These are phyloP conservation scores for Xenoacremonium recifei DNA, from an alignment of 2,329 filamentous ascomycete species.

Conservation along the genomic window DNA sequence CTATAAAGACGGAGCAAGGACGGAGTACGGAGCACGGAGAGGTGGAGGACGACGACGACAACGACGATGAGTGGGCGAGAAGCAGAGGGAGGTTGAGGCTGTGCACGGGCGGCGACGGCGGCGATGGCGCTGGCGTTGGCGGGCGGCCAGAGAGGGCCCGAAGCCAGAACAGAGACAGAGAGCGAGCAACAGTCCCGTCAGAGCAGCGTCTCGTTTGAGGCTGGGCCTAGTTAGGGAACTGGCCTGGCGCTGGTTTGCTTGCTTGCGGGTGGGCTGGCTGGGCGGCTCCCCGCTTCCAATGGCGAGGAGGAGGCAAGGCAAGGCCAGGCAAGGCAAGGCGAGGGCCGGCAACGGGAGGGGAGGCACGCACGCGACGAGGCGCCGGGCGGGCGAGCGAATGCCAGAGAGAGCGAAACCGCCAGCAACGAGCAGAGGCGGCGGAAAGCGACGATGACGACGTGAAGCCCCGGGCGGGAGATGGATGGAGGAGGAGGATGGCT, in stretches of 20 bases:
- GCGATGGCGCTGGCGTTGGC: too few species aligned
- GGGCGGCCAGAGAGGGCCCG: too few species aligned
- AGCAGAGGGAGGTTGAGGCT: constrained; percentile 27
- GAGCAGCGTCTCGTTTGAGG: too few species aligned
- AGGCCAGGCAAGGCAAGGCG: constrained; percentile 24
- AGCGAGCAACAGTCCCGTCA: too few species aligned
- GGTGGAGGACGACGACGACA: constrained; percentile 24
- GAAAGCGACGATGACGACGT: too few species aligned
- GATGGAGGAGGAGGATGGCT: too few species aligned
- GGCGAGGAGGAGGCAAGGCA: constrained; percentile 20
- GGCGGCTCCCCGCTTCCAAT: constrained; percentile 28
- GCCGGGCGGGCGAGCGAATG: constrained; percentile 3
- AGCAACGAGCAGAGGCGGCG: too few species aligned
- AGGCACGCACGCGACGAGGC: constrained; percentile 14
- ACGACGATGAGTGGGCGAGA: constrained; percentile 3
- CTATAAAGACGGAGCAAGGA: neutral
- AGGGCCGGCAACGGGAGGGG: constrained; percentile 26
- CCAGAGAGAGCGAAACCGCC: too few species aligned
- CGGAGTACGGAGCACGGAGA: constrained; percentile 8
- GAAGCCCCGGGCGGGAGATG: too few species aligned
- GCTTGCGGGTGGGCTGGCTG: constrained; percentile 31
- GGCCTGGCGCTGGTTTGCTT: too few species aligned
- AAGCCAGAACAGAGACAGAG: too few species aligned
- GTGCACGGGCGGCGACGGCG: constrained; percentile 27
- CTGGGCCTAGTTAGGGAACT: too few species aligned